phyloP scores from a whole-genome alignment of 441 rosid species.

The Bruguiera hainesii region DNA sequence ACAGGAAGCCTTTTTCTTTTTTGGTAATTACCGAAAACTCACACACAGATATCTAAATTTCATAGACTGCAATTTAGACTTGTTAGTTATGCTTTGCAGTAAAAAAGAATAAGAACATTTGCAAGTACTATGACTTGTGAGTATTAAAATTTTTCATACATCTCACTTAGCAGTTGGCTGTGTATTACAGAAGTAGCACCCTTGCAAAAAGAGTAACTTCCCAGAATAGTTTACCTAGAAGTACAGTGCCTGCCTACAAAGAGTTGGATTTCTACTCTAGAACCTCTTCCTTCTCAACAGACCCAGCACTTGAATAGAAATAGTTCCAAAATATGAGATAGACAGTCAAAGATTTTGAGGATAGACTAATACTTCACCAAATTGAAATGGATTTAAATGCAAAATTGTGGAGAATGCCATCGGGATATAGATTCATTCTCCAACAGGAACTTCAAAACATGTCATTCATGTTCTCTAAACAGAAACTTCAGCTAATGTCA shows the following conservation, averaged over 20 bases:
- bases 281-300: no score
- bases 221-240: background rate
- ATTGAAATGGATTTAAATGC: background rate
- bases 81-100: no score
- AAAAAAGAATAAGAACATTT: no score
- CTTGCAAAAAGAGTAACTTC: background rate
- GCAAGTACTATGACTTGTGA: background rate
- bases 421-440: background rate
- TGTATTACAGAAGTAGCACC: background rate
- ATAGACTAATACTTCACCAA: background rate
- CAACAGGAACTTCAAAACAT: no score
- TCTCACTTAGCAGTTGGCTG: conserved; percentile 1
- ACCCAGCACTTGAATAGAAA: no score
- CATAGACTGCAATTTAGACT: no score
- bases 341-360: background rate
- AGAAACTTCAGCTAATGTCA: background rate
- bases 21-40: no score
- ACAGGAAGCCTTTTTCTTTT: no score
- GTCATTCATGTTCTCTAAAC: background rate
- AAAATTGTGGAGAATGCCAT: background rate
- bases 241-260: background rate
- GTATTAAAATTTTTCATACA: background rate
- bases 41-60: no score
- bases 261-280: no score
- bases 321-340: no score